Evolutionary conservation across 345 rosid species (phyloP).

Genomic region (Ricinus communis): DNA sequence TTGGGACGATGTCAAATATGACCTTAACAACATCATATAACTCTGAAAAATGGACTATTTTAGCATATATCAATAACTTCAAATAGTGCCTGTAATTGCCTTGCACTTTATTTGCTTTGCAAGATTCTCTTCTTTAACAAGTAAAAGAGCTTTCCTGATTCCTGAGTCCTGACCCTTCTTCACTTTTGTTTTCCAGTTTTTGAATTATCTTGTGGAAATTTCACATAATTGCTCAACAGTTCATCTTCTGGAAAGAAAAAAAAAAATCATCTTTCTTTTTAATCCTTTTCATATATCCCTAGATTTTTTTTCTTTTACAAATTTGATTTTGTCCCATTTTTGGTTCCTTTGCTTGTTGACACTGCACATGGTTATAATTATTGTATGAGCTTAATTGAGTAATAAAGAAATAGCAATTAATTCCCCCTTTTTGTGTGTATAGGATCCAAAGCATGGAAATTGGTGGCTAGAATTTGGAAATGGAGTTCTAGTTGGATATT

Average conservation of each 20-base stretch:
- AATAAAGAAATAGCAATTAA: background rate
- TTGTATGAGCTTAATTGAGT: background rate
- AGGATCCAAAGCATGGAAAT: conserved; percentile 99
- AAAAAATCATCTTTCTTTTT: too few species aligned
- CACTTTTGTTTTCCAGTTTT: conserved; percentile 2
- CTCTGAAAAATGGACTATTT: background rate
- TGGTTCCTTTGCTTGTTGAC: background rate
- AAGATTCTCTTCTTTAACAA: conserved; percentile 39
- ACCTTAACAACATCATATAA: background rate
- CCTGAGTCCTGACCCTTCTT: conserved; percentile 18
- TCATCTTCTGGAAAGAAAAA: too few species aligned
- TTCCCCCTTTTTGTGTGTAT: background rate
- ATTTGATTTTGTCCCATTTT: background rate
- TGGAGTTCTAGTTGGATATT: conserved; percentile 84
- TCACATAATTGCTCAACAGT: background rate
- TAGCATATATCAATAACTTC: conserved; percentile 29
- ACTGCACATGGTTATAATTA: background rate
- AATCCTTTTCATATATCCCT: too few species aligned
- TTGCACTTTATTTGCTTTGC: conserved; percentile 35
- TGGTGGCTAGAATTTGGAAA: conserved; percentile 99
- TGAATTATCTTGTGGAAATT: background rate
- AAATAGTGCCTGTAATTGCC: conserved; percentile 23
- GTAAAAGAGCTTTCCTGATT: conserved; percentile 26
- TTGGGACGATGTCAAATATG: background rate
- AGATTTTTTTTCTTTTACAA: background rate